Conservation (phyloP, 805 yeast species). For the Saccharomyces jurei region DNA sequence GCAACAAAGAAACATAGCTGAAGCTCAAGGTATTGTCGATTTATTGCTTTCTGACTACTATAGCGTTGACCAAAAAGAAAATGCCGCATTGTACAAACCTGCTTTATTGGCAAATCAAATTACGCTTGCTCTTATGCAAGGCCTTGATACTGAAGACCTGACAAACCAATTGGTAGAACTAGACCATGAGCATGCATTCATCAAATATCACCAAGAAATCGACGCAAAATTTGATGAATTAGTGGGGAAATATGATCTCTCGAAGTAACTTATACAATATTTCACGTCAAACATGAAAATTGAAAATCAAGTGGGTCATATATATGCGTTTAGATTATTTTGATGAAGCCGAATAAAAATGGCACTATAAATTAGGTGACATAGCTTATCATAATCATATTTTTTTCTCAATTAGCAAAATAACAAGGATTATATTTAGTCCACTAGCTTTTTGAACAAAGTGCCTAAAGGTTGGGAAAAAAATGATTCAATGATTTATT, state of each 20-base stretch:
- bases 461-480: background rate
- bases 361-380: background rate
- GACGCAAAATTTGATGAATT: conserved; percentile 58
- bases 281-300: background rate
- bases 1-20: conserved; percentile 73
- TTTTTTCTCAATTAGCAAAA: background rate
- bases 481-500: background rate
- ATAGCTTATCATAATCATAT: background rate
- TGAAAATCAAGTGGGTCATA: background rate
- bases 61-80: conserved; percentile 25
- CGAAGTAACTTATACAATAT: background rate
- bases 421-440: background rate
- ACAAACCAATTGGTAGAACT: conserved; percentile 38
- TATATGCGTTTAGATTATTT: background rate
- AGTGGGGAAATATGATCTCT: conserved; percentile 44
- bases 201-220: conserved; percentile 54
- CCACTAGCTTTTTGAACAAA: background rate
- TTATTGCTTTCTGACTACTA: conserved; percentile 39
- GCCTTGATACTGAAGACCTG: conserved; percentile 39
- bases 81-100: conserved; percentile 29
- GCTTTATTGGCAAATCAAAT: conserved; percentile 59
- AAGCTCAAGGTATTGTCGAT: conserved; percentile 60
- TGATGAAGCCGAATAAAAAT: background rate
- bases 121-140: conserved; percentile 51
- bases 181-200: conserved; percentile 49